phyloP scores from a whole-genome alignment of 2,329 filamentous ascomycete genomes.

The Aspergillus alliaceus region DNA sequence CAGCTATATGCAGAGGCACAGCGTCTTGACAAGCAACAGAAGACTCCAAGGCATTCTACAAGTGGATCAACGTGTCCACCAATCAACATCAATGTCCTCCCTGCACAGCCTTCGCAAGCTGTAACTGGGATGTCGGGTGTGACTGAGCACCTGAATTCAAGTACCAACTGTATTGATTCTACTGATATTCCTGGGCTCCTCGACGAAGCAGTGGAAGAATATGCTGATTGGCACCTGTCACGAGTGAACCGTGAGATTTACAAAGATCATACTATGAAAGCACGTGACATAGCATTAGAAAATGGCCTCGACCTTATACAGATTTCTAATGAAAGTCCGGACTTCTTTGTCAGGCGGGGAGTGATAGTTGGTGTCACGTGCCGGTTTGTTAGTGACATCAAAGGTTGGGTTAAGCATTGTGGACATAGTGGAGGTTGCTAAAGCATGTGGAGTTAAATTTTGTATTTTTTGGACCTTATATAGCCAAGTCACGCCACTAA shows the following conservation, averaged over 20 bases:
- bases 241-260: slow-evolving; percentile 11
- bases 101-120: neutral
- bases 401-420: too few relatives aligned
- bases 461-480: too few relatives aligned
- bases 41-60: neutral
- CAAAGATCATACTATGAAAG: slow-evolving; percentile 15
- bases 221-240: neutral
- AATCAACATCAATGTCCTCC: neutral
- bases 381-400: too few relatives aligned
- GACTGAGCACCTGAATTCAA: too few relatives aligned
- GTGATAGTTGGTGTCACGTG: too few relatives aligned
- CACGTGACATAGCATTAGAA: slow-evolving; percentile 12
- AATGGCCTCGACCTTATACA: slow-evolving; percentile 17
- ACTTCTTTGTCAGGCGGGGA: slow-evolving; percentile 16
- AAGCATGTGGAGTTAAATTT: too few relatives aligned
- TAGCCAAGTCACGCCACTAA: too few relatives aligned
- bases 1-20: neutral
- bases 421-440: too few relatives aligned
- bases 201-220: neutral
- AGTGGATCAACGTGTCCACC: neutral
- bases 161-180: neutral
- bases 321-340: slow-evolving; percentile 10
- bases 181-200: neutral
- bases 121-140: too few relatives aligned
- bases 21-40: neutral